These are phyloP conservation scores for Camptophora hylomeconis DNA, from an alignment of 2,329 filamentous ascomycete species.

Conservation along the genomic window DNA sequence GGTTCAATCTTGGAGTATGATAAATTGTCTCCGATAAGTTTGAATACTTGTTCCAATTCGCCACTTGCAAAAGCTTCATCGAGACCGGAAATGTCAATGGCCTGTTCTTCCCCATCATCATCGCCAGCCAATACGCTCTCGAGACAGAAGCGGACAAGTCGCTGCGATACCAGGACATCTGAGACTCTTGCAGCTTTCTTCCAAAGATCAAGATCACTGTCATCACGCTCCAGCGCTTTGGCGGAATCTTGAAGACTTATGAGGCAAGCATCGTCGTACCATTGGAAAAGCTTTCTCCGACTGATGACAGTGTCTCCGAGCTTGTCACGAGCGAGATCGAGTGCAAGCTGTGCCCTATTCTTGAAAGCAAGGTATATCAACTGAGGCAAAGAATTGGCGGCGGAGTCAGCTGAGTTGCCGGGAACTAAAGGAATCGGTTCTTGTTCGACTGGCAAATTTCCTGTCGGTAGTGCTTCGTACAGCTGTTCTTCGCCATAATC, in stretches of 20 bases:
- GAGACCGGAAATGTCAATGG: constrained; percentile 44
- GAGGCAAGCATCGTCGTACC: constrained; percentile 23
- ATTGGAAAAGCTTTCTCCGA: constrained; percentile 7
- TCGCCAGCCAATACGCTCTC: constrained; percentile 52
- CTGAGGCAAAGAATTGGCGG: constrained; percentile 70
- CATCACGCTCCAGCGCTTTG: constrained; percentile 51
- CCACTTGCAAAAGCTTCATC: constrained; percentile 42
- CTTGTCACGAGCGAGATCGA: constrained; percentile 57
- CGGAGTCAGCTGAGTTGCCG: constrained; percentile 55
- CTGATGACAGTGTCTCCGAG: constrained; percentile 18
- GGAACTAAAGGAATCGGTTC: constrained; percentile 27
- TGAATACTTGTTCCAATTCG: constrained; percentile 36
- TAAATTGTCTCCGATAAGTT: constrained; percentile 40
- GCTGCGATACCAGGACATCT: constrained; percentile 42
- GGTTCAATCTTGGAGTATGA: constrained; percentile 40
- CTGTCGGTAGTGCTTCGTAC: constrained; percentile 14
- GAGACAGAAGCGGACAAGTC: constrained; percentile 48
- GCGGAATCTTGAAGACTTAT: constrained; percentile 42
- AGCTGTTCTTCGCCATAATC: constrained; percentile 63
- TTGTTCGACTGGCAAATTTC: constrained; percentile 10
- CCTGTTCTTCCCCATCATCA: constrained; percentile 41
- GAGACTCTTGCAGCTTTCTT: constrained; percentile 46
- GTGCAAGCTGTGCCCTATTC: constrained; percentile 80
- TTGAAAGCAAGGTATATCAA: constrained; percentile 90
- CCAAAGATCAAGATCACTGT: constrained; percentile 52